Evolutionary conservation across 1,139 yeast species (phyloP), one percentile per base, ranked within the genome.

Genomic region (Suhomyces kunorum): DNA sequence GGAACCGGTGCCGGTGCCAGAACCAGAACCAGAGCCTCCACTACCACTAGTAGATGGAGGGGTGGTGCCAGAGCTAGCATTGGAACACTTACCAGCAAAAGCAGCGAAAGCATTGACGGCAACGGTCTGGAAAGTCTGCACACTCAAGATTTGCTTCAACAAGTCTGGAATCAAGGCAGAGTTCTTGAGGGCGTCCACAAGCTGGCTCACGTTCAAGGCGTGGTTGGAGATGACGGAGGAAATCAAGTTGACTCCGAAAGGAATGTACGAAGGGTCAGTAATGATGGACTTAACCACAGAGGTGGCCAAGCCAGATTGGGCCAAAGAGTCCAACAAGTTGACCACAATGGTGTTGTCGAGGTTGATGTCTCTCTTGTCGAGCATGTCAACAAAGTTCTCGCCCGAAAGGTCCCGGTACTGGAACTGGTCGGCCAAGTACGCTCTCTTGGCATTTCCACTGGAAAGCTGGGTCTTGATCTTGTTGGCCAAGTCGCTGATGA

Each of bases 51-150:
- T 34, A 16, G 39, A 25, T 13, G 44, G 28, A 15, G 24, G 31
- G 17, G 34, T 25, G 8, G 44, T 32, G 23, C 46, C 34, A 24
- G 46, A 23, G 20, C 52, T 48, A 23, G 48, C 46, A 19, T 20
- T 16, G 13, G 55, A 45, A 59, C 76, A 71, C 41, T 60, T 54
- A 31, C 76, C 76, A 16, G 68, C 59, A 46, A 61, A 65, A 3
- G 76, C 76, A 34, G 74, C 73, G 45, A 70, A 64, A 2, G 75
- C 71, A 41, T 68, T 69, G 36, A 63, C 58, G 27, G 64, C 59
- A 36, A 71, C 67, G n/a, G 70, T 64, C 40, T 59, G 46, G 47
- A 69, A 62, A 35, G 74, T 70, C 36, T 55, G 45, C 31, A 63
- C 56, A 42, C 58, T 63, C 47, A 69, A 59, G 40, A 71, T 56